phyloP scores from a whole-genome alignment of 2,329 filamentous ascomycete species.

The Raffaelea albimanens region DNA sequence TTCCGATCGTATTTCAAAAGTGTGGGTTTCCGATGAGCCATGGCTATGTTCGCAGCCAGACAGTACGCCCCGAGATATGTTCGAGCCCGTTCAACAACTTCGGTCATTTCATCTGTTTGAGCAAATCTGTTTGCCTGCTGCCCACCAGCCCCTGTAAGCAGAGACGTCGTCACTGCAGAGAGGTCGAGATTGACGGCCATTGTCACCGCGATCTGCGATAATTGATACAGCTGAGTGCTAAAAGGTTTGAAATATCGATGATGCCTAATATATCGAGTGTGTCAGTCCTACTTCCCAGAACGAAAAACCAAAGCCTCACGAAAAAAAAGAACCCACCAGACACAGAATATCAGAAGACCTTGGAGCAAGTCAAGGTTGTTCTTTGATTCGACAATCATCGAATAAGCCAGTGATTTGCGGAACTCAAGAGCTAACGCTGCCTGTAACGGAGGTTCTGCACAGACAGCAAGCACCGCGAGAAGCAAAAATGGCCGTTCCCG shows the following conservation, averaged over 20 bases:
- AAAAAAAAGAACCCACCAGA: slow-evolving; percentile 12
- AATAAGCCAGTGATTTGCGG: slow-evolving; percentile 12
- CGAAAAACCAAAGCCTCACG: neutral
- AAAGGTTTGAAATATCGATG: slow-evolving; percentile 12
- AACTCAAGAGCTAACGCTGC: slow-evolving; percentile 12
- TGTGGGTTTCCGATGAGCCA: slow-evolving; percentile 12
- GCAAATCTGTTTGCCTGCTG: slow-evolving; percentile 2
- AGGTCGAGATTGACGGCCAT: slow-evolving; percentile 14
- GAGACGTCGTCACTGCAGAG: neutral
- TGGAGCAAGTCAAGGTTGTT: slow-evolving; percentile 14
- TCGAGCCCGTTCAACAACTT: slow-evolving; percentile 12
- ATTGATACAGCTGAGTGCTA: slow-evolving; percentile 14
- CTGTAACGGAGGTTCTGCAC: slow-evolving; percentile 9
- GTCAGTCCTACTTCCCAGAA: neutral
- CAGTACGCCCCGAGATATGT: slow-evolving; percentile 13
- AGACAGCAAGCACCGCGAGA: slow-evolving; percentile 11
- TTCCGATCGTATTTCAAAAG: slow-evolving; percentile 12
- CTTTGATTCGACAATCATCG: slow-evolving; percentile 12
- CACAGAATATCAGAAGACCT: slow-evolving; percentile 14
- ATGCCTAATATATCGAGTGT: slow-evolving; percentile 7
- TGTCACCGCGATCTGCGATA: slow-evolving; percentile 13
- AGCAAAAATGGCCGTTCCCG: slow-evolving; percentile 13
- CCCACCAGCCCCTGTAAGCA: neutral
- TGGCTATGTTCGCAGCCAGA: slow-evolving; percentile 13
- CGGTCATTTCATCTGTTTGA: slow-evolving; percentile 3